phyloP scores from a whole-genome alignment of 192 early-diverging fungal species.

The Dispira simplex region DNA sequence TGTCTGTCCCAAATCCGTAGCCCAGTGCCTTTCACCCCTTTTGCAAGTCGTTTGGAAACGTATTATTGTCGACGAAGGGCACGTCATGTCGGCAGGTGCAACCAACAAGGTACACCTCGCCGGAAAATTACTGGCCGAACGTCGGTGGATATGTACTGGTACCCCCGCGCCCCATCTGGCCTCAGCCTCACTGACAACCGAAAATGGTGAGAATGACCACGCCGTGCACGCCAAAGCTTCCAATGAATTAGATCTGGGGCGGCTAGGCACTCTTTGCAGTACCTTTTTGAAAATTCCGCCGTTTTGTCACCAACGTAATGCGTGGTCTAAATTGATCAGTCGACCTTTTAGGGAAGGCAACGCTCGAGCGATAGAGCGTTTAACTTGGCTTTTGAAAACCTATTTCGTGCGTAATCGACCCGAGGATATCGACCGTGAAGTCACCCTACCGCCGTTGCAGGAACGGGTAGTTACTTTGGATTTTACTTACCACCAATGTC shows the following conservation, averaged over 20 bases:
- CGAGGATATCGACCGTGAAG: conserved; percentile 35
- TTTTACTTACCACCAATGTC: too few species aligned
- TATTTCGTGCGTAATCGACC: conserved; percentile 57
- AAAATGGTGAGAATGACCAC: too few species aligned
- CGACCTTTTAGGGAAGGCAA: conserved; percentile 35
- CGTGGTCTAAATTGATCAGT: conserved; percentile 32
- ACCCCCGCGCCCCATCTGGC: too few species aligned
- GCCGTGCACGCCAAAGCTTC: too few species aligned
- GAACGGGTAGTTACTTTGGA: too few species aligned
- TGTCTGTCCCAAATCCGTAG: too few species aligned
- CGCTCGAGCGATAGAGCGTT: conserved; percentile 24
- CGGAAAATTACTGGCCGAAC: too few species aligned
- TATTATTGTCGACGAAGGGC: conserved; percentile 74
- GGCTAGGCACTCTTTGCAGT: too few species aligned
- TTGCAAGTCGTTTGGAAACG: conserved; percentile 61
- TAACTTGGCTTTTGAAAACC: conserved; percentile 42
- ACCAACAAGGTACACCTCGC: conserved; percentile 14
- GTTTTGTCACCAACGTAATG: conserved; percentile 39
- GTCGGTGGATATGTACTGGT: too few species aligned
- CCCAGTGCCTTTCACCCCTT: conserved; percentile 36
- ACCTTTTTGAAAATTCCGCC: not conserved
- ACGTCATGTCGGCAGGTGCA: conserved; percentile 40
- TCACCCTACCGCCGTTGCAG: conserved; percentile 45
- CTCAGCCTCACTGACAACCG: too few species aligned
- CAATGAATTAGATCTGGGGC: too few species aligned